A percentile compares a stretch with the other conserved stretches of the same genome.
Conservation (phyloP, 1,284 basidiomycete genomes). For the Marasmius oreades region DNA sequence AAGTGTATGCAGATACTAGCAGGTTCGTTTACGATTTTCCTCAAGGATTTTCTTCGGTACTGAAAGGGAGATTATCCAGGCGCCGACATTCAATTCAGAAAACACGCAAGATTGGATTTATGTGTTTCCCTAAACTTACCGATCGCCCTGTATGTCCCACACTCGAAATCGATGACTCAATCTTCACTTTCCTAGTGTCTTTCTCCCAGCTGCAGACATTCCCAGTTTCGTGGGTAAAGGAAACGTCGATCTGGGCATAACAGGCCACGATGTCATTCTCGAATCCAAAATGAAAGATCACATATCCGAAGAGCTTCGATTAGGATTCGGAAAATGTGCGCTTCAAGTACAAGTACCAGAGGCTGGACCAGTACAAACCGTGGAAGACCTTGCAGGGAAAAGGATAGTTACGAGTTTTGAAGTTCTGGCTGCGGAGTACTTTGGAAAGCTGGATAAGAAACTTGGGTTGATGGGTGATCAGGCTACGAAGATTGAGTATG, state of each 20-base stretch:
- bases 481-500: slow-evolving; percentile 86
- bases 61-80: slow-evolving; percentile 43
- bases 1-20: slow-evolving; percentile 86
- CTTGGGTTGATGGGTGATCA: slow-evolving; percentile 46
- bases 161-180: background rate
- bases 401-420: slow-evolving; percentile 95
- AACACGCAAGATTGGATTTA: slow-evolving; percentile 88
- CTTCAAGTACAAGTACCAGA: slow-evolving; percentile 93
- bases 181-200: slow-evolving; percentile 61
- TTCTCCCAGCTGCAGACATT: slow-evolving; percentile 96
- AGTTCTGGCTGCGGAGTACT: slow-evolving; percentile 80
- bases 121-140: slow-evolving; percentile 90
- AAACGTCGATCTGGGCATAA: slow-evolving; percentile 91
- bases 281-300: slow-evolving; percentile 80
- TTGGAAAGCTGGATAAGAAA: slow-evolving; percentile 67
- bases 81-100: slow-evolving; percentile 95
- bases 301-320: slow-evolving; percentile 79
- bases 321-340: slow-evolving; percentile 94
- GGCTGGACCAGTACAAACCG: slow-evolving; percentile 59
- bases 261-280: slow-evolving; percentile 96
- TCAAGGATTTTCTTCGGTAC: background rate
- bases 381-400: slow-evolving; percentile 85
- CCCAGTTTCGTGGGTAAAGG: slow-evolving; percentile 98
- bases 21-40: slow-evolving; percentile 45
- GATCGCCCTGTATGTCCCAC: slow-evolving; percentile 75